Evolutionary conservation across 2,329 filamentous ascomycete species (phyloP), one percentile per base, ranked within the genome.

Genomic region (Aspergillus flavus): DNA sequence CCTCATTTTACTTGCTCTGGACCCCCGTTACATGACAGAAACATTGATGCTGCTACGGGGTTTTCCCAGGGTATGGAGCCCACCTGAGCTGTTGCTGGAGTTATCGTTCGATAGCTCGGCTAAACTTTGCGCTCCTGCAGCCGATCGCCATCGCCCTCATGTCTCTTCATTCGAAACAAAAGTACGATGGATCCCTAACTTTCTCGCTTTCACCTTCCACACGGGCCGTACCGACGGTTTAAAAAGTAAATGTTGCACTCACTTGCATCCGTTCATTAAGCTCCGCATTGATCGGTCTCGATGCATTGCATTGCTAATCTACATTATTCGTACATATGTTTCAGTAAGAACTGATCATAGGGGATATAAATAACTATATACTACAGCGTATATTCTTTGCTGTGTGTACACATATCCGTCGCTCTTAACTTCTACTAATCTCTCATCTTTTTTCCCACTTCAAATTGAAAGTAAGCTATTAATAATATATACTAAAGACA

Each of bases 151-250:
- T 54, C 52, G 1, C 32, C 50, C n/a, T 11, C 26, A 12, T 50
- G 9, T 10, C 26, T 52, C 28, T 32, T 53, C 50, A 53, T 34
- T 21, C 9, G 19, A 36, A 54, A 23, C 59, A 62, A 59, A 62
- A 54, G 61, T 59, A 62, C 61, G n/a, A 48, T 57, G 52, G 52
- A 39, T 36, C 16, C 52, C 26, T 55, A 28, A 55, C 32, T 39
- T 41, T 57, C 39, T 54, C 30, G 28, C 39, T 32, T 30, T 52
- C 36, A 61, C 53, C 39, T 59, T 61, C 60, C 52, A 64, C 43
- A 59, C 65, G 65, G 63, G 61, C 66, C 62, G 66, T 67, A 60
- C 61, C 61, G 65, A 57, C 43, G 56, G 48, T 57, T 52, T 55
- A 36, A 54, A 50, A 55, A 26, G 16, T 32, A 32, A 19, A 32